phyloP scores from a whole-genome alignment of 352 stramenopile species.

The Discostella stelligera region DNA sequence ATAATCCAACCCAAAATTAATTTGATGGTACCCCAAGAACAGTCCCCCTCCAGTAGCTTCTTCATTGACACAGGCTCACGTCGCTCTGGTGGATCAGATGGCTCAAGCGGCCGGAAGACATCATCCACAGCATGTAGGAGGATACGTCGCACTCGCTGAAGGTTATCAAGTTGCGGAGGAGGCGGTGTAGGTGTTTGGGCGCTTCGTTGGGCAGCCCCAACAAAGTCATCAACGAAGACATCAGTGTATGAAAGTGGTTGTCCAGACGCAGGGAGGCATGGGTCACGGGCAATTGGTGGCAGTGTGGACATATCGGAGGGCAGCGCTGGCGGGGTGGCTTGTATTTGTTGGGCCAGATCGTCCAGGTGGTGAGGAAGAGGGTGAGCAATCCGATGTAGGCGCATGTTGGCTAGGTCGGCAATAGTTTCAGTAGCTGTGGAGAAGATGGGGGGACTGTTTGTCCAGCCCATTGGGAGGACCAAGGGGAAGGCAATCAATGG shows the following conservation, averaged over 20 bases:
- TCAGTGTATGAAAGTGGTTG: constrained; percentile 32
- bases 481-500: too few species aligned
- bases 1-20: too few species aligned
- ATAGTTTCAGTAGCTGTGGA: not conserved
- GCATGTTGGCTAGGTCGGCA: constrained; percentile 35
- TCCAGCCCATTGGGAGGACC: constrained; percentile 33
- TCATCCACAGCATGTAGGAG: constrained; percentile 42
- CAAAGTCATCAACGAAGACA: constrained; percentile 65
- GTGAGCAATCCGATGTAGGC: not conserved
- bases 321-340: not conserved
- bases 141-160: not conserved
- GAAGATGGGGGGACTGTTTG: constrained; percentile 49
- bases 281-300: not conserved
- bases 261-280: not conserved
- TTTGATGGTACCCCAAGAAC: not conserved
- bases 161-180: not conserved
- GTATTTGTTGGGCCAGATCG: not conserved
- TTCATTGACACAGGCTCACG: constrained; percentile 29
- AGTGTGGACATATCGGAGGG: not conserved
- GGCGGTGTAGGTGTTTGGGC: too few species aligned
- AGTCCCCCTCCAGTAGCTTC: constrained; percentile 55
- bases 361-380: constrained; percentile 32
- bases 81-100: constrained; percentile 4
- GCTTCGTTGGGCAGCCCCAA: constrained; percentile 6
- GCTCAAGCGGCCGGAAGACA: constrained; percentile 31